These are phyloP conservation scores for Nannizziopsis arthrosporioides DNA, from an alignment of 2,329 filamentous ascomycete species.

Conservation along the genomic window DNA sequence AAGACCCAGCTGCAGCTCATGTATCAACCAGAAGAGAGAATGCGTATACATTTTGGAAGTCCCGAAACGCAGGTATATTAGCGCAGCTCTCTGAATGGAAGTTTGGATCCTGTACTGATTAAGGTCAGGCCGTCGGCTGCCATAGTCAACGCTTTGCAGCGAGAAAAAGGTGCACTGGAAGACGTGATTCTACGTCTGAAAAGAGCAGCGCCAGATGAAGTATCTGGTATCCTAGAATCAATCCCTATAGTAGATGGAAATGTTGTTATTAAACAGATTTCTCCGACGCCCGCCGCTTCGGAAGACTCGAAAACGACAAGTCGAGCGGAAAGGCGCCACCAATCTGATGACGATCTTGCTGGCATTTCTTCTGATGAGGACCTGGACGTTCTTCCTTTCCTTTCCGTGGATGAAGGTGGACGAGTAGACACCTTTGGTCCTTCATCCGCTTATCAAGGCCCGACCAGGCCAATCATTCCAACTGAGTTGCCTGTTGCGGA, in stretches of 20 bases:
- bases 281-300: constrained; percentile 4
- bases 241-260: constrained; percentile 13
- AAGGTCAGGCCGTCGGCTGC: constrained; percentile 15
- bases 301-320: constrained; percentile 4
- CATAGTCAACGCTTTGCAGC: constrained; percentile 15
- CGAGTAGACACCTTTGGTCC: constrained; percentile 15
- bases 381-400: constrained; percentile 15
- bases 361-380: constrained; percentile 16
- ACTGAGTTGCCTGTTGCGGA: constrained; percentile 13
- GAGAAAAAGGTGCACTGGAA: constrained; percentile 14
- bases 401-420: constrained; percentile 15
- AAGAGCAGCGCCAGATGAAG: constrained; percentile 13
- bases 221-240: constrained; percentile 12
- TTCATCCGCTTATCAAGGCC: constrained; percentile 15
- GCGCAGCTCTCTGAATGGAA: neutral
- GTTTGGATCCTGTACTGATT: constrained; percentile 1
- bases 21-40: constrained; percentile 19
- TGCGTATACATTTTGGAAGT: constrained; percentile 17
- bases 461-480: constrained; percentile 11
- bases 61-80: constrained; percentile 16
- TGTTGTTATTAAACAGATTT: constrained; percentile 6
- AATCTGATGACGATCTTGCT: constrained; percentile 14
- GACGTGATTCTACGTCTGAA: constrained; percentile 14
- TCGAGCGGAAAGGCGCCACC: constrained; percentile 5
- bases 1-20: constrained; percentile 27